Conservation (phyloP, 2,329 filamentous ascomycete species). For the Calonectria pseudoturangicola region DNA sequence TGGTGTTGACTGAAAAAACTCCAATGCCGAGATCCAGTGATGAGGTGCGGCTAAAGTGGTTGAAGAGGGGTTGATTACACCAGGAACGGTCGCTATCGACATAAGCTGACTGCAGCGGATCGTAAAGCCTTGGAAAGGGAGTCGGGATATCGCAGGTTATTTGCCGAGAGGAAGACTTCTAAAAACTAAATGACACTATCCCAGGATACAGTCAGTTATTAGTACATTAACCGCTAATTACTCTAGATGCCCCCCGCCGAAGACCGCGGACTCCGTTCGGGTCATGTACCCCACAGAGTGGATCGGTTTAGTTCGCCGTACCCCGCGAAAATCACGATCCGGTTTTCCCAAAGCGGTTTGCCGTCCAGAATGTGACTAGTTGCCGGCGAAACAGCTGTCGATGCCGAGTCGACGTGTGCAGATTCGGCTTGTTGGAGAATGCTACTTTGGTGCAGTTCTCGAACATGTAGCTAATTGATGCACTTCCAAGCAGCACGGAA, state of each 20-base stretch:
- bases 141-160: not conserved
- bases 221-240: too few species aligned
- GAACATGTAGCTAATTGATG: not conserved
- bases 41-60: not conserved
- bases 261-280: too few species aligned
- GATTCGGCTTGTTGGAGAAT: not conserved
- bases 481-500: not conserved
- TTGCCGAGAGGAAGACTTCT: not conserved
- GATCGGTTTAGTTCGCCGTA: not conserved
- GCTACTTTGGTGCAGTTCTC: not conserved
- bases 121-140: not conserved
- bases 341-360: not conserved
- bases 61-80: not conserved
- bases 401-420: not conserved
- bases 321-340: not conserved
- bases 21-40: not conserved
- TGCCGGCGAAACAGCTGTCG: not conserved
- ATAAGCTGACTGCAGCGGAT: not conserved
- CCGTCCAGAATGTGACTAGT: not conserved
- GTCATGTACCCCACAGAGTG: not conserved
- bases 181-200: not conserved
- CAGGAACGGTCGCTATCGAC: too few species aligned
- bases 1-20: not conserved
- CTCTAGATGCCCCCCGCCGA: too few species aligned
- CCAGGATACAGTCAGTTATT: not conserved